Base-by-base conservation (phyloP, 352 stramenopile species). In the Pythium sp. region DNA sequence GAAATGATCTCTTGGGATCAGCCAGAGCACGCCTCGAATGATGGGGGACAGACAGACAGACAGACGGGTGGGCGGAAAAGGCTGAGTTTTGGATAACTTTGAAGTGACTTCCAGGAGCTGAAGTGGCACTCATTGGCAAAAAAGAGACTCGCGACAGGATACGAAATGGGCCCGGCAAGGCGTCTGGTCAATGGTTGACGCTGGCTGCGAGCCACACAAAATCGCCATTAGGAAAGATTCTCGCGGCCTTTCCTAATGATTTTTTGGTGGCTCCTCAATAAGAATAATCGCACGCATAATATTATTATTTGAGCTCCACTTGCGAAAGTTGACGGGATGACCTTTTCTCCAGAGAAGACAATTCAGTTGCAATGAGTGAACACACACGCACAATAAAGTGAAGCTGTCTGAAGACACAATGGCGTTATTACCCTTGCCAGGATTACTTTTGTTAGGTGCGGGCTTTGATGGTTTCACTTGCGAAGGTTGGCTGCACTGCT, bases 121-220 rank as follows among this genome's bases (percentile, higher is more conserved):
- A 46, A 46, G 38, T 46, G 38, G 12, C 38, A 12, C 38, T 46
- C 38, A 15, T 46, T 46, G 15, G 15, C 41, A 49, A n/a, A 49
- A 49, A 49, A 49, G 15, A n/a, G 41, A 49, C 41, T 49, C 15
- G 41, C 41, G 41, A 20, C 14, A 49, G 41, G 41, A 49, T 49
- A 49, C 41, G 41, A 81, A 63, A 55, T 73, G 6, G 71, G 82
- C 34, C 24, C 38, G 38, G 8, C 32, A 8, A 46, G 12, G 38
- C 38, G 38, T 20, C 38, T 46, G 3, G 38, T 46, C 12, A 46
- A 46, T 46, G 38, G 12, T 46, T 12, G 36, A 43, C 9, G 36
- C 36, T 43, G 36, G 36, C 3, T 46, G 38, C 12, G 12, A 20
- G 38, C 38, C 38, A 20, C 38, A 20, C 38, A 46, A 46, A 20